Evolutionary conservation across 2,329 filamentous ascomycete genomes (phyloP), one percentile per base, ranked within the genome.

Genomic region (Blumeria hordei): DNA sequence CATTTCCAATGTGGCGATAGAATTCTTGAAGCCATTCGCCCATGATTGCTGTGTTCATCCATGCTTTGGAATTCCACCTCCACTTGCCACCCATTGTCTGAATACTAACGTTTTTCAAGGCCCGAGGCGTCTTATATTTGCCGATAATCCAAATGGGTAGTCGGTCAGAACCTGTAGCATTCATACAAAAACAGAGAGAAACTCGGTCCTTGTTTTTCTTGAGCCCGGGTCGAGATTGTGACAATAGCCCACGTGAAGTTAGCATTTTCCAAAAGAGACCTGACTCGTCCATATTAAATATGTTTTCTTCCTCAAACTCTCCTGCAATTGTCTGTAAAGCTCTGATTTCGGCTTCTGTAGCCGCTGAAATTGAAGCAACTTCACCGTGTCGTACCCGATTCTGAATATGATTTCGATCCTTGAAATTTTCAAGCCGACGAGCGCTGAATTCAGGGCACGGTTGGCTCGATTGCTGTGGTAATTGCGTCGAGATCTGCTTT

Each of bases 171-270:
- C 53, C 53, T 32, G 32, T 14, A 14, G 39, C 11, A 54, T 54
- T 54, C 4, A 4, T n/a, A 47, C 21, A 45, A 35, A 47, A 12
- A 14, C 21, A 18, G 16, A 54, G 9, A 47, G 53, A 45, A 5
- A 54, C 28, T 5, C 53, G 14, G 6, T 18, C 7, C 12, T 54
- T 54, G 35, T 45, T 32, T 34, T 44, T 41, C 39, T 54, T 54
- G 32, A 32, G 7, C 6, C 53, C 32, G 14, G 16, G 37, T n/a
- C 34, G 8, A 11, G 21, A 12, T 67, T 64, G 8, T 63, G 65
- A 55, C 67, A 65, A 61, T 73, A 70, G 53, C 80, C 68, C 65
- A 11, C 36, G 14, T n/a, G 39, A 45, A 10, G 39, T 9, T 12
- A 47, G 16, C 39, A 28, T 43, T 9, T n/a, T 43, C 53, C 41